A percentile compares a stretch with the other conserved stretches of the same genome.
These are phyloP conservation scores for Polyporus tsugae DNA, from an alignment of 1,284 basidiomycete genomes.

Conservation along the genomic window DNA sequence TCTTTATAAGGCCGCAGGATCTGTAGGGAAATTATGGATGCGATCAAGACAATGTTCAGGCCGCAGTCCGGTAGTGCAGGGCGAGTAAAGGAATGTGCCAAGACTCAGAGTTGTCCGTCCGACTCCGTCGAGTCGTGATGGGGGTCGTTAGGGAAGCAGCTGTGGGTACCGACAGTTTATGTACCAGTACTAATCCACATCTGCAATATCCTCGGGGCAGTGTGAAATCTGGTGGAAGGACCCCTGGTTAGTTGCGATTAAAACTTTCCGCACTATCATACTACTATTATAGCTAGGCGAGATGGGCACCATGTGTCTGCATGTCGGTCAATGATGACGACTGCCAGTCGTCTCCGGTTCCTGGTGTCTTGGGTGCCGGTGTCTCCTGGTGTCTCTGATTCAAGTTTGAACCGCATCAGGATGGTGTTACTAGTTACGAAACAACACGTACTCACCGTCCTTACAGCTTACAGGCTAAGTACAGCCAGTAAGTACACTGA, in stretches of 20 bases:
- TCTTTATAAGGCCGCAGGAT: not conserved
- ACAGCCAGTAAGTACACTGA: too few relatives aligned
- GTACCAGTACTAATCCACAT: too few relatives aligned
- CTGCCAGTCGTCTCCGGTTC: too few relatives aligned
- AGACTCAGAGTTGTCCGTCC: not conserved
- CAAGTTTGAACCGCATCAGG: too few relatives aligned
- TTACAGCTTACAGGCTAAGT: too few relatives aligned
- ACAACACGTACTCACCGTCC: too few relatives aligned
- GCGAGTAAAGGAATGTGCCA: not conserved
- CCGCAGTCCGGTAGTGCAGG: not conserved
- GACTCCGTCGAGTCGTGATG: not conserved
- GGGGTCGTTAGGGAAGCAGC: too few relatives aligned
- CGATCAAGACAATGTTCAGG: slow-evolving; percentile 13
- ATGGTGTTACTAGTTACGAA: too few relatives aligned
- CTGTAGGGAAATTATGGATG: slow-evolving; percentile 54
- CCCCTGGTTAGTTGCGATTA: not conserved
- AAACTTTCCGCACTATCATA: not conserved
- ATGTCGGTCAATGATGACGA: not conserved
- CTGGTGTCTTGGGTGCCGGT: too few relatives aligned
- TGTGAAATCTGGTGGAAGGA: not conserved
- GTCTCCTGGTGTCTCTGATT: too few relatives aligned
- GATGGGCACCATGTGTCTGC: not conserved
- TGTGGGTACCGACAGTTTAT: too few relatives aligned
- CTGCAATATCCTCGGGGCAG: too few relatives aligned
- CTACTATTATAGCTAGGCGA: not conserved